Evolutionary conservation across 306 rosid species (phyloP), one percentile per base, ranked within the genome.

Genomic region (Fragaria vesca): DNA sequence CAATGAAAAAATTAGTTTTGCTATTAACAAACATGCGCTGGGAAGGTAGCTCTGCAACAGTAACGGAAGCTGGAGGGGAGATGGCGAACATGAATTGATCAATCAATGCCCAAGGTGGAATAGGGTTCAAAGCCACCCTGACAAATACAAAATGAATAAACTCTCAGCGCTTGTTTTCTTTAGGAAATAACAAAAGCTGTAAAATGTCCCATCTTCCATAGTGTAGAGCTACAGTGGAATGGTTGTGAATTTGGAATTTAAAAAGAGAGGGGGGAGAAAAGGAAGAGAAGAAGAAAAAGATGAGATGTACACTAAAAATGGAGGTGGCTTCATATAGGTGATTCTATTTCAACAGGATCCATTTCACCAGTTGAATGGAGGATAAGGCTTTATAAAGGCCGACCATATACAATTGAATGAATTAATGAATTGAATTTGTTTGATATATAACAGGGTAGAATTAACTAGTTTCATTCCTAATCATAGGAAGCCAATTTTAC

Each of bases 31-130:
- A 43, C 74, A 32, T 68, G 58, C 46, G 21, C 73, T 15, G 30
- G 72, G 68, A 10, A 63, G 70, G 66, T 58, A 80, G 52, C 47
- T 28, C 60, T 42, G 20, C 21, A 15, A 28, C 72, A 65, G 83
- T 26, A 71, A 68, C 15, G 26, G 78, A 81, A 51, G 75, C 81
- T 40, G 81, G 70, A 51, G 78, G 36, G 47, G 75, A 28, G 78
- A 48, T 67, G 71, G 47, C 78, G 21, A 26, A 66, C 50, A 34
- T 58, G 71, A 51, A 51, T 50, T 40, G 70, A 76, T 86, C 86
- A 86, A 66, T 86, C 89, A 57, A 86, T 86, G 78, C 83, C 89
- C 79, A 86, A 80, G 73, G 84, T 83, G 66, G 87, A 83, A 75
- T 80, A 82, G 36, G 89, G 79, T 78, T 86, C 89, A 77, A 51